Conservation (phyloP, 2,329 filamentous ascomycete genomes). For the Lizonia empirigonia region DNA sequence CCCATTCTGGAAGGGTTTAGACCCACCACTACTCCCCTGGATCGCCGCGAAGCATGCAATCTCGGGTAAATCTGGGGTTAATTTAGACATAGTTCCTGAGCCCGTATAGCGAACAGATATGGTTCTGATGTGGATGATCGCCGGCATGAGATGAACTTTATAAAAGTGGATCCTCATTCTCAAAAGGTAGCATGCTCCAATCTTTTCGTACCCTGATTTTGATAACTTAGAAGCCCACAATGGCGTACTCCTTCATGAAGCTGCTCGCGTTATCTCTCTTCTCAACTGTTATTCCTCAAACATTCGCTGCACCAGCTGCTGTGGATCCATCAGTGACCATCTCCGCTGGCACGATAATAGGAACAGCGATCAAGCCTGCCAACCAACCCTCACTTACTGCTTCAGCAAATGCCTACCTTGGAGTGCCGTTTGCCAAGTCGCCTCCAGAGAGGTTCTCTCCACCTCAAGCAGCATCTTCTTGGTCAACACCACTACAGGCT, state of each 20-base stretch:
- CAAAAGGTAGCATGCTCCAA: background rate
- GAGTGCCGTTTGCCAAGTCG: conserved; percentile 22
- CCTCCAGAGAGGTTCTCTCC: conserved; percentile 24
- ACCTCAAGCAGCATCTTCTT: conserved; percentile 19
- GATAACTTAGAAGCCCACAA: no score
- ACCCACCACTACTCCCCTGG: background rate
- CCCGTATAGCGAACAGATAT: background rate
- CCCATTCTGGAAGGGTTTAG: background rate
- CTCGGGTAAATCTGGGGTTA: background rate
- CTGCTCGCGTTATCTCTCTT: background rate
- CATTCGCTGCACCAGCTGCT: conserved; percentile 8
- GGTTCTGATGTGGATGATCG: background rate
- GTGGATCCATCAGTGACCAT: conserved; percentile 13
- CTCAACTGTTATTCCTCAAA: background rate
- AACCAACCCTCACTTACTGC: conserved; percentile 17
- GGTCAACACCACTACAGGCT: conserved; percentile 19
- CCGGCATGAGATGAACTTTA: background rate
- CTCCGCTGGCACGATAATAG: conserved; percentile 13
- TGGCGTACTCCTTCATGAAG: background rate
- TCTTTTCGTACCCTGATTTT: no score
- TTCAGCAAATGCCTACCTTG: conserved; percentile 20
- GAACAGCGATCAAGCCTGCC: conserved; percentile 7
- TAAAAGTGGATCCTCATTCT: background rate
- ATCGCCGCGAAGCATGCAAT: background rate
- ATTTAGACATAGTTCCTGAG: background rate